A percentile compares a stretch with the other conserved stretches of the same genome.
phyloP scores from a whole-genome alignment of 2,329 filamentous ascomycete genomes.

The Drechslerella coelobrocha region DNA sequence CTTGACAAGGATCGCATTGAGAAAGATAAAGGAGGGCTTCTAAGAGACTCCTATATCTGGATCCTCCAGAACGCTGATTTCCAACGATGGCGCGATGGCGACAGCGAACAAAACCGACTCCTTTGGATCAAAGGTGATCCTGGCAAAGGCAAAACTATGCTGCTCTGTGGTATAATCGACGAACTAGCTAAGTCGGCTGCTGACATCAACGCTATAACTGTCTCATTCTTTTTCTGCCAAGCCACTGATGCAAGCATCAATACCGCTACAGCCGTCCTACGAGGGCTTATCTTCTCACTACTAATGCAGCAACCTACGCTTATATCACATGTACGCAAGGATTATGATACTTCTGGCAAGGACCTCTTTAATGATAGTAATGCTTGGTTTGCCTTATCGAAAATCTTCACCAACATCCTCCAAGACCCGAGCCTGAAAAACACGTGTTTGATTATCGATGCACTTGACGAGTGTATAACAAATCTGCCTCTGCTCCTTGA shows the following conservation, averaged over 20 bases:
- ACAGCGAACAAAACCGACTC: constrained; percentile 50
- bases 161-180: constrained; percentile 59
- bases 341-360: constrained; percentile 57
- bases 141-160: constrained; percentile 62
- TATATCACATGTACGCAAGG: constrained; percentile 56
- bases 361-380: constrained; percentile 58
- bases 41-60: constrained; percentile 57
- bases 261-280: constrained; percentile 56
- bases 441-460: constrained; percentile 60
- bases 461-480: constrained; percentile 61
- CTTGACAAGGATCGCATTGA: constrained; percentile 58
- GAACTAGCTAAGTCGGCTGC: constrained; percentile 51
- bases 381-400: constrained; percentile 57
- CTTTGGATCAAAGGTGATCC: constrained; percentile 59
- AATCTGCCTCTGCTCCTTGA: constrained; percentile 57
- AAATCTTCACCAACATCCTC: constrained; percentile 60
- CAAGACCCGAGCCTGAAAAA: constrained; percentile 56
- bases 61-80: constrained; percentile 56
- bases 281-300: constrained; percentile 56
- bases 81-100: constrained; percentile 53
- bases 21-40: constrained; percentile 57
- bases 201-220: too few relatives aligned
- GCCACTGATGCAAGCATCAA: constrained; percentile 55
- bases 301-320: constrained; percentile 56
- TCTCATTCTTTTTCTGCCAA: constrained; percentile 58